These are phyloP conservation scores for Cyathus striatus DNA, from an alignment of 768 basidiomycete species.

Conservation along the genomic window DNA sequence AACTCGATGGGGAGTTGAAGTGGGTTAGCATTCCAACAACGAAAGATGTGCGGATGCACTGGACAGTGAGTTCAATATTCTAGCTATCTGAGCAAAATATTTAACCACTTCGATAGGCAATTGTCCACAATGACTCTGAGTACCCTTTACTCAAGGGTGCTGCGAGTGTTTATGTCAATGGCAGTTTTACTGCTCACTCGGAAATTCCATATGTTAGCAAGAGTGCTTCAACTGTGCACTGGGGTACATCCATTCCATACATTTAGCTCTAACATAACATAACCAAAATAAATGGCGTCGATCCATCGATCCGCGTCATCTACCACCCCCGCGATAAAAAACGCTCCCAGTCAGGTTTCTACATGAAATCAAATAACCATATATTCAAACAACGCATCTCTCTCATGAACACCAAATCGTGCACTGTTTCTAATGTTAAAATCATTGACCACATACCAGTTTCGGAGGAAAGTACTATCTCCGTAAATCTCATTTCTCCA, in stretches of 20 bases:
- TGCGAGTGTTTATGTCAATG: conserved; percentile 45
- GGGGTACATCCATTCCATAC: conserved; percentile 21
- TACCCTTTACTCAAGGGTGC: conserved; percentile 39
- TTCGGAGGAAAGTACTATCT: conserved; percentile 30
- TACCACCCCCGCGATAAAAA: conserved; percentile 33
- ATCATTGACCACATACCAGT: conserved; percentile 36
- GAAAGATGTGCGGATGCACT: conserved; percentile 21
- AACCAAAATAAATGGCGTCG: conserved; percentile 20
- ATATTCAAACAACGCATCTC: conserved; percentile 32
- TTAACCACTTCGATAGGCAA: conserved; percentile 24
- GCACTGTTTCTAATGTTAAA: conserved; percentile 24
- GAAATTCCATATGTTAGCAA: conserved; percentile 26
- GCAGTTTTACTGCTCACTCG: conserved; percentile 39
- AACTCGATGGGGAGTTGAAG: conserved; percentile 22
- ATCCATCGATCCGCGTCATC: conserved; percentile 34
- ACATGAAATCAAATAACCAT: conserved; percentile 25
- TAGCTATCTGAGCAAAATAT: neutral
- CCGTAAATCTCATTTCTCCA: conserved; percentile 34
- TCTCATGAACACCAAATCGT: conserved; percentile 33
- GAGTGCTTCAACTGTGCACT: conserved; percentile 33
- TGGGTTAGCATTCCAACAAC: conserved; percentile 27
- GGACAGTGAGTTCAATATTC: conserved; percentile 13
- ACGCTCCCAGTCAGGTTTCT: conserved; percentile 26
- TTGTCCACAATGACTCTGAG: conserved; percentile 44
- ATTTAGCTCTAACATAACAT: neutral